Evolutionary conservation across 495 filamentous ascomycete species (phyloP).

Genomic region (Hyaloscypha bicolor): DNA sequence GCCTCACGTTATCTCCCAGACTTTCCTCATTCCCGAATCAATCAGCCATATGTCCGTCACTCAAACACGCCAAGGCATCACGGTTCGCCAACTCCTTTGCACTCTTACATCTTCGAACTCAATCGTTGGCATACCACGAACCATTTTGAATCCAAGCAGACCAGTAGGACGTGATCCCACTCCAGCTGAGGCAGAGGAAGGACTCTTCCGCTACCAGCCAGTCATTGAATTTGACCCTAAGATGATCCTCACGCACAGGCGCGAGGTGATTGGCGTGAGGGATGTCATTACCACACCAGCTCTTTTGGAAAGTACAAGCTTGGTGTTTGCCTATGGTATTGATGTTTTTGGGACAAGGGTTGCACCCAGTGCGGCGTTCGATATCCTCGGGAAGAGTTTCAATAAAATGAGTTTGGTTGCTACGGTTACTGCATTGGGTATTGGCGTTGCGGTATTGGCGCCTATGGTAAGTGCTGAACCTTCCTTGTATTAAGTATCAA

Average conservation of each 20-base stretch:
- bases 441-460: constrained; percentile 73
- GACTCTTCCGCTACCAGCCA: constrained; percentile 73
- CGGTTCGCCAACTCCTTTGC: constrained; percentile 78
- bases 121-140: constrained; percentile 77
- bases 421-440: constrained; percentile 76
- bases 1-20: constrained; percentile 76
- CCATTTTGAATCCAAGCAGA: constrained; percentile 81
- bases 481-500: constrained; percentile 1
- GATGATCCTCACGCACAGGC: constrained; percentile 77
- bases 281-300: constrained; percentile 73
- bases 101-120: constrained; percentile 69
- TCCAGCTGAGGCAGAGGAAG: constrained; percentile 77
- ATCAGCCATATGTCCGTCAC: constrained; percentile 82
- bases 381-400: constrained; percentile 91
- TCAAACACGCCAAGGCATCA: constrained; percentile 91
- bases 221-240: constrained; percentile 83
- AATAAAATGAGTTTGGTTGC: constrained; percentile 81
- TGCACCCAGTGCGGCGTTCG: constrained; percentile 83
- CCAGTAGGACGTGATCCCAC: constrained; percentile 85
- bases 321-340: constrained; percentile 86
- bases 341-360: constrained; percentile 89
- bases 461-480: constrained; percentile 73
- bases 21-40: constrained; percentile 74
- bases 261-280: constrained; percentile 76
- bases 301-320: constrained; percentile 86